These are phyloP conservation scores for Babesia bovis DNA, from an alignment of 169 alveolate species.

Conservation along the genomic window DNA sequence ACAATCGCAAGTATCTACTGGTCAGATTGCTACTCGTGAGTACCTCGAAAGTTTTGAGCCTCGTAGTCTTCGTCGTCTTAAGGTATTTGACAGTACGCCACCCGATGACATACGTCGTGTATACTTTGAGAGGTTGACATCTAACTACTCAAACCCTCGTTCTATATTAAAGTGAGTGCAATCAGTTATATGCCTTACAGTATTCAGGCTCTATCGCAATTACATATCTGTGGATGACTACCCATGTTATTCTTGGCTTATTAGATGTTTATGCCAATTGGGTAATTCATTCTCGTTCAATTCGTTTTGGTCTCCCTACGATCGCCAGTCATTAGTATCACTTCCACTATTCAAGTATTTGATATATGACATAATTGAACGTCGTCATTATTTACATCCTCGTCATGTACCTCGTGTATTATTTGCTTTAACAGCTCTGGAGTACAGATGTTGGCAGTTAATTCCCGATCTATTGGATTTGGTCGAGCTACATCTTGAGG, in stretches of 20 bases:
- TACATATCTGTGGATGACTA: conserved; percentile 79
- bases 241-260: conserved; percentile 83
- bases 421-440: conserved; percentile 82
- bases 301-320: conserved; percentile 84
- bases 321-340: conserved; percentile 75
- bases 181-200: not conserved
- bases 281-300: conserved; percentile 84
- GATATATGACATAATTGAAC: conserved; percentile 78
- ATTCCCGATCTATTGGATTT: conserved; percentile 71
- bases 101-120: conserved; percentile 73
- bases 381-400: conserved; percentile 65
- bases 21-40: conserved; percentile 69
- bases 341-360: conserved; percentile 78
- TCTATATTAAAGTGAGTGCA: conserved; percentile 71
- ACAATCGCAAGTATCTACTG: conserved; percentile 59
- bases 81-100: conserved; percentile 75
- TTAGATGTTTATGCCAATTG: conserved; percentile 83
- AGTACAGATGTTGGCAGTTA: conserved; percentile 81
- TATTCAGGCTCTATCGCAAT: conserved; percentile 75
- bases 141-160: conserved; percentile 78
- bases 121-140: conserved; percentile 72
- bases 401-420: conserved; percentile 79
- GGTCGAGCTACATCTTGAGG: conserved; percentile 69
- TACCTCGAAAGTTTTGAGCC: conserved; percentile 68
- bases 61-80: conserved; percentile 61